Evolutionary conservation across 257 asterid genomes (phyloP).

Genomic region (Solanum microdontum): DNA sequence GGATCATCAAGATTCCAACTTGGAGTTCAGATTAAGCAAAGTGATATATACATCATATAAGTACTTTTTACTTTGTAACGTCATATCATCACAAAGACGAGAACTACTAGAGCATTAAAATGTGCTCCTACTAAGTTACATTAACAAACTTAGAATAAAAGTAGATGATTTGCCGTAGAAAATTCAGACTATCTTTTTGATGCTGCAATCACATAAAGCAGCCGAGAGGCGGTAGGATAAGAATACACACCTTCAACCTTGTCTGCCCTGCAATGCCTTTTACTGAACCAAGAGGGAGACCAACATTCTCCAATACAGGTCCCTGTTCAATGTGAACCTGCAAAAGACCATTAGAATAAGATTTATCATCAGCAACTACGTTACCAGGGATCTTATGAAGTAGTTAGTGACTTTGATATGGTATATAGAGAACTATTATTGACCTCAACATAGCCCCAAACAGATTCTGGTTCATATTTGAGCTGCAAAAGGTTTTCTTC

Average conservation of each 20-base stretch:
- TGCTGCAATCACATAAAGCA: not conserved
- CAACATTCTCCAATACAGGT: slow-evolving; percentile 80
- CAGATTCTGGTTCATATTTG: slow-evolving; percentile 73
- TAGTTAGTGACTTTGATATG: not conserved
- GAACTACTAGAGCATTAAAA: not conserved
- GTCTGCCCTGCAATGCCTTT: slow-evolving; percentile 99
- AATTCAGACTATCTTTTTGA: not conserved
- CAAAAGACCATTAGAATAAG: slow-evolving; percentile 9
- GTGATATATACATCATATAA: not conserved
- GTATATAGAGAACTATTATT: not conserved
- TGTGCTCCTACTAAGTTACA: not conserved
- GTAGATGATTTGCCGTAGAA: not conserved
- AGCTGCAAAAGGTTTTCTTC: slow-evolving; percentile 76
- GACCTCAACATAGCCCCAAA: slow-evolving; percentile 89
- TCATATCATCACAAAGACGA: not conserved
- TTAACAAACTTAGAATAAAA: not conserved
- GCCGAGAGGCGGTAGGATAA: not conserved
- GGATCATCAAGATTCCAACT: not conserved
- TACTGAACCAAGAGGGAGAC: slow-evolving; percentile 86
- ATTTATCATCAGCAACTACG: not conserved
- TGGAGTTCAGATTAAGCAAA: not conserved
- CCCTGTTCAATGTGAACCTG: slow-evolving; percentile 99
- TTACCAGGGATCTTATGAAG: not conserved
- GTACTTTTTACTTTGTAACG: not conserved
- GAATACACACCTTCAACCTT: slow-evolving; percentile 52